Conservation (phyloP, 306 rosid genomes). For the Begonia masoniana region DNA sequence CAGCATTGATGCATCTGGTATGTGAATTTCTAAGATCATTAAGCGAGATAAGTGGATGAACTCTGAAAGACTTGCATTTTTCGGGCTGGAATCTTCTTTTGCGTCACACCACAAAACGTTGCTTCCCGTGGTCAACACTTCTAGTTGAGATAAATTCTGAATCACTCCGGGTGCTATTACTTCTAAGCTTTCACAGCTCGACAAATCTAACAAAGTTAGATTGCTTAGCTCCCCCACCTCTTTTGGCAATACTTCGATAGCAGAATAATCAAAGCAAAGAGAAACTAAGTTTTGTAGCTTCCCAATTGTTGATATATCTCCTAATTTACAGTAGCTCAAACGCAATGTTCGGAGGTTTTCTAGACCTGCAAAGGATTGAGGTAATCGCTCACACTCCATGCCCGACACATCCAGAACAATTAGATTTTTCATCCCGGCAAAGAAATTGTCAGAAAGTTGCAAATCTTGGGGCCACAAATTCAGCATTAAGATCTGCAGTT, state of each 20-base stretch:
- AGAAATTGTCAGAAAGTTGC: background rate
- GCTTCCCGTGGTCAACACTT: slow-evolving; percentile 2
- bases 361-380: background rate
- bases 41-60: background rate
- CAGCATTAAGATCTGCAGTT: background rate
- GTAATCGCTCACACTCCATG: no score
- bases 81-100: no score
- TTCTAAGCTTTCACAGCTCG: background rate
- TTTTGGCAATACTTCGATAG: background rate
- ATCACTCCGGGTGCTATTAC: slow-evolving; percentile 2
- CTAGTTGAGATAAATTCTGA: slow-evolving; percentile 5
- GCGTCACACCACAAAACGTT: no score
- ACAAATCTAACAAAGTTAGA: slow-evolving; percentile 7
- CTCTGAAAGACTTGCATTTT: slow-evolving; percentile 11
- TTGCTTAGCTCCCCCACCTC: slow-evolving; percentile 3
- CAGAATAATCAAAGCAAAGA: background rate
- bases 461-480: background rate
- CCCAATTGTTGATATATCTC: slow-evolving; percentile 4
- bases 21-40: background rate
- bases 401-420: background rate
- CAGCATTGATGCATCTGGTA: background rate
- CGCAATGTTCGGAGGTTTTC: background rate
- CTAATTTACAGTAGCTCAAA: background rate
- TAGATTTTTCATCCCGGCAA: slow-evolving; percentile 2
- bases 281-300: slow-evolving; percentile 8